A percentile compares a stretch with the other conserved stretches of the same genome.
Evolutionary conservation across 352 stramenopile species (phyloP).

Genomic region (Globisporangium canariense): DNA sequence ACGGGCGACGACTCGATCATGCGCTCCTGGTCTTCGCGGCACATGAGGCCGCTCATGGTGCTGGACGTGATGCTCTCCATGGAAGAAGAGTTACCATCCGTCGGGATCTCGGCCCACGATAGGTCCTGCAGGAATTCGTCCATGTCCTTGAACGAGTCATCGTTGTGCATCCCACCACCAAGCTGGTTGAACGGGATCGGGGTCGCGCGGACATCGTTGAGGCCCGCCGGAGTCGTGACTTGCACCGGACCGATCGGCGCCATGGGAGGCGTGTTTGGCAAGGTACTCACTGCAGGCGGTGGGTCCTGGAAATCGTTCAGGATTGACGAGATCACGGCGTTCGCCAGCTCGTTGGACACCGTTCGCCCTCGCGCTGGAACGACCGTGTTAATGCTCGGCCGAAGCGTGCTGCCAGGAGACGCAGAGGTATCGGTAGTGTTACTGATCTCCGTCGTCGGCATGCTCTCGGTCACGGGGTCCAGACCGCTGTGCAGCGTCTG

Average conservation of each 20-base stretch:
- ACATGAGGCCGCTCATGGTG: constrained; percentile 8
- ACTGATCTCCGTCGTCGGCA: neutral
- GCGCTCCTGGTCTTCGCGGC: constrained; percentile 11
- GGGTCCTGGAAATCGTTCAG: constrained; percentile 22
- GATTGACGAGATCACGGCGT: constrained; percentile 27
- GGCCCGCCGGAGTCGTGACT: constrained; percentile 20
- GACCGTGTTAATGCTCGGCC: constrained; percentile 10
- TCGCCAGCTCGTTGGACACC: constrained; percentile 10
- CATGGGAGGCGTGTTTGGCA: neutral
- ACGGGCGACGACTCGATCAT: constrained; percentile 27
- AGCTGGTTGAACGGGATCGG: constrained; percentile 22
- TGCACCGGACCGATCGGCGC: constrained; percentile 28
- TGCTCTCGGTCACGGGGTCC: constrained; percentile 2
- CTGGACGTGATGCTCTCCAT: neutral
- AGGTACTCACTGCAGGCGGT: neutral
- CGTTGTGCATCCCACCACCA: constrained; percentile 10
- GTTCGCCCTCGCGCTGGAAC: neutral
- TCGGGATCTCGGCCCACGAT: constrained; percentile 18
- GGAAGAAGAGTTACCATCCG: neutral
- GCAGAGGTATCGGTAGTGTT: neutral
- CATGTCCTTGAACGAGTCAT: constrained; percentile 48
- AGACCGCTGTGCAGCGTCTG: constrained; percentile 2
- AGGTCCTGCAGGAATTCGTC: constrained; percentile 49
- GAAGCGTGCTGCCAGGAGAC: neutral
- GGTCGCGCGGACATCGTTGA: constrained; percentile 5